Percentiles rank a stretch among this genome's conserved stretches.
Evolutionary conservation across 2,329 filamentous ascomycete species (phyloP).

Genomic region (Ceratocystis cubensis): DNA sequence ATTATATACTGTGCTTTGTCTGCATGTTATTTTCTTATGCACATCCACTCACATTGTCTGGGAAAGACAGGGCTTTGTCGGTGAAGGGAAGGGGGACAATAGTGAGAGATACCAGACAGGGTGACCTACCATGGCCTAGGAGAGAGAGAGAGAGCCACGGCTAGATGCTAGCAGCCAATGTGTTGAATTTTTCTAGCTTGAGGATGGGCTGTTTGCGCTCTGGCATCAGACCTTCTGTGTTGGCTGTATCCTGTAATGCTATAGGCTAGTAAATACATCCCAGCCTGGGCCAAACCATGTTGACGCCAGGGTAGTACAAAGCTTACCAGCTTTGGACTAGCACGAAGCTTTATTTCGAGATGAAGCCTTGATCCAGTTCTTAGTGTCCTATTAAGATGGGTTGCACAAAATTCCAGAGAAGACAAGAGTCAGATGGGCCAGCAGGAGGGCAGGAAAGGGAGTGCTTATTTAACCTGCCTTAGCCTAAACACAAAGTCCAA

Average conservation of each 20-base stretch:
- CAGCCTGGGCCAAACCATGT: background rate
- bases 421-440: background rate
- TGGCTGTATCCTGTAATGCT: background rate
- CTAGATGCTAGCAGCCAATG: too few species aligned
- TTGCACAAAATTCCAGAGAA: background rate
- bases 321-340: slow-evolving; percentile 8
- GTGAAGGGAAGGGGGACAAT: background rate
- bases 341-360: slow-evolving; percentile 1
- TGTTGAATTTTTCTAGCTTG: too few species aligned
- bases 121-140: too few species aligned
- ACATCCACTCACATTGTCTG: background rate
- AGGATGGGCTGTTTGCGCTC: too few species aligned
- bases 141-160: background rate
- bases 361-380: background rate
- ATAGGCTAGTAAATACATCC: background rate
- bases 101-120: background rate
- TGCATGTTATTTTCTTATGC: background rate
- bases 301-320: slow-evolving; percentile 1
- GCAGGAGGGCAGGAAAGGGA: background rate
- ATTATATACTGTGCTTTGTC: background rate
- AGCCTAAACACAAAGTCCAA: background rate
- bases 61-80: background rate
- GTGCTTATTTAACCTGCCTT: background rate
- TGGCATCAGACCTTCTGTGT: background rate
- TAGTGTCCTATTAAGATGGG: background rate